phyloP scores from a whole-genome alignment of 2,329 filamentous ascomycete species.

The Talaromyces sp. region DNA sequence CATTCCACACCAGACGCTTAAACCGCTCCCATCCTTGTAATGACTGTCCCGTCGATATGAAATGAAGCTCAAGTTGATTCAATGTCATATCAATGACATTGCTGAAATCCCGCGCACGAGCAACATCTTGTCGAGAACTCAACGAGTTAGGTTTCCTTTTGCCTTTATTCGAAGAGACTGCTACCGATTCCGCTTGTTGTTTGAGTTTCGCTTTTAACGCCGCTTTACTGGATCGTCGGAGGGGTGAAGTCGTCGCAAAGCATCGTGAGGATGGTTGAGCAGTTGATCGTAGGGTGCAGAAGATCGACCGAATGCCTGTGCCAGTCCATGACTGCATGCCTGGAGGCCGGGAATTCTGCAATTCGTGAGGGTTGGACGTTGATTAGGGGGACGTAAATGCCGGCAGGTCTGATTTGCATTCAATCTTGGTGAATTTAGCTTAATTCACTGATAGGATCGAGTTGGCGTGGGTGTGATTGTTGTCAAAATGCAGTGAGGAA shows the following conservation, averaged over 20 bases:
- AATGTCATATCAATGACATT: conserved; percentile 31
- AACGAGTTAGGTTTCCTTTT: not conserved
- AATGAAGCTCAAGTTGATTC: conserved; percentile 24
- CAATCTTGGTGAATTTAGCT: no score
- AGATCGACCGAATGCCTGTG: conserved; percentile 43
- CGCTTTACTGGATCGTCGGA: conserved; percentile 27
- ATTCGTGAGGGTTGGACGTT: not conserved
- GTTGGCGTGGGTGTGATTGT: not conserved
- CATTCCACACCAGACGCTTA: conserved; percentile 34
- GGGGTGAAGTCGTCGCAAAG: conserved; percentile 35
- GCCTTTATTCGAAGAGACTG: not conserved
- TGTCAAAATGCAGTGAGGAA: not conserved
- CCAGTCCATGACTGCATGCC: conserved; percentile 47
- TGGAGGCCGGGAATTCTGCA: conserved; percentile 8
- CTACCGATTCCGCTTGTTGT: not conserved
- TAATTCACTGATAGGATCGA: no score
- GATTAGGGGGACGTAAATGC: not conserved
- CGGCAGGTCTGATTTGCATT: no score
- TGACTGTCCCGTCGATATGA: conserved; percentile 19
- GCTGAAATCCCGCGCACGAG: conserved; percentile 28
- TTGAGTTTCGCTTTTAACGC: conserved; percentile 11
- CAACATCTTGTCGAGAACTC: conserved; percentile 12
- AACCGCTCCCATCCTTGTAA: conserved; percentile 33
- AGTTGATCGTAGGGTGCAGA: conserved; percentile 42
- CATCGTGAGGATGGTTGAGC: conserved; percentile 30